These are phyloP conservation scores for Breviolum minutum DNA, from an alignment of 73 alveolate genomes.

Conservation along the genomic window DNA sequence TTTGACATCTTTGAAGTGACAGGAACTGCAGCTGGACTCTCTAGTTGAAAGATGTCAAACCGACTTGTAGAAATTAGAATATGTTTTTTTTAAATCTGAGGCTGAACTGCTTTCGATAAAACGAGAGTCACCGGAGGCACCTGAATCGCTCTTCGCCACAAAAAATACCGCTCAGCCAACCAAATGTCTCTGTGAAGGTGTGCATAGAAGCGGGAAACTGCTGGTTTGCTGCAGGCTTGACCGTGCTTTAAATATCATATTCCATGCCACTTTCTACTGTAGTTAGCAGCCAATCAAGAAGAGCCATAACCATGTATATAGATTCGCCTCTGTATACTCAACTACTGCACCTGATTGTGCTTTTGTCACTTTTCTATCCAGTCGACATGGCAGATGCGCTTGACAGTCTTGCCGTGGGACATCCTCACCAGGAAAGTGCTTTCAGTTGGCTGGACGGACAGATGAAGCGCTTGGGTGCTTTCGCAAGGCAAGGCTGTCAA, in stretches of 20 bases:
- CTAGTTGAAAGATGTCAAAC: not conserved
- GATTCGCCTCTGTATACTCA: no score
- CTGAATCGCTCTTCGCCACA: not conserved
- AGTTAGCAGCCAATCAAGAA: no score
- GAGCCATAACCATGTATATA: no score
- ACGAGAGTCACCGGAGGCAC: not conserved
- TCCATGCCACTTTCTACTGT: not conserved
- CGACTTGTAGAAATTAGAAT: not conserved
- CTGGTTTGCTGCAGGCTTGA: slow-evolving; percentile 71
- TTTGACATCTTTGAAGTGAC: not conserved
- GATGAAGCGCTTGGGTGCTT: slow-evolving; percentile 18
- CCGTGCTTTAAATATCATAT: not conserved
- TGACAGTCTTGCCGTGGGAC: not conserved
- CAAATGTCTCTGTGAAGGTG: not conserved
- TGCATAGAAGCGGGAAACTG: slow-evolving; percentile 39
- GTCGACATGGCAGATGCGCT: no score
- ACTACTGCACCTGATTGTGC: no score
- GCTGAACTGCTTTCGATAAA: slow-evolving; percentile 15
- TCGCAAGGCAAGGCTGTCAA: slow-evolving; percentile 8
- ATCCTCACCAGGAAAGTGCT: slow-evolving; percentile 21
- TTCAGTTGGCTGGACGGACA: not conserved
- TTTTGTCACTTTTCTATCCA: no score
- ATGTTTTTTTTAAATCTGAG: not conserved
- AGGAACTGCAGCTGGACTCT: not conserved
- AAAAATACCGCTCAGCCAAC: not conserved